Evolutionary conservation across 2,329 filamentous ascomycete species (phyloP), one percentile per base, ranked within the genome.

Genomic region (Neophaeococcomyces mojaviensis): DNA sequence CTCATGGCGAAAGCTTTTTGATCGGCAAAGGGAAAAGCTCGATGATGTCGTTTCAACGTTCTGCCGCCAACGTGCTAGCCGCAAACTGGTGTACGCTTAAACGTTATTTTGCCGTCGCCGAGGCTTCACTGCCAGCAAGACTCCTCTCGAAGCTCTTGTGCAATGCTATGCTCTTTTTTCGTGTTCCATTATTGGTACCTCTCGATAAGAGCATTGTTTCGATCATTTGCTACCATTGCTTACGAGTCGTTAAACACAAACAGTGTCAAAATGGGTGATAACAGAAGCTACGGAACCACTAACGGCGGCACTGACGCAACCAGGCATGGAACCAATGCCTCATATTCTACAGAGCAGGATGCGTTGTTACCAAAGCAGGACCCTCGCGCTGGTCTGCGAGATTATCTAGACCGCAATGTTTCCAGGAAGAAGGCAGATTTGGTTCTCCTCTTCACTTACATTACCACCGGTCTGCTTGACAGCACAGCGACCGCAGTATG

Each of bases 381-480:
- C 15, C 32, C 36, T 18, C n/a, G 12, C 16, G 8, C 22, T 16
- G 32, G 15, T 6, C 2, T 44, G 49, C 49, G 35, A 26, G 20
- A 44, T 10, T 44, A 58, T 33, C 48, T 59, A 40, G 42, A 32
- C 19, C 26, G 40, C n/a, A 70, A 83, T 46, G 68, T 87, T 45
- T 71, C 69, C 49, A 77, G 79, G 15, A 28, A 22, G 70, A 76
- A 36, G 76, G 78, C 80, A 12, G 85, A 90, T 58, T 52, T 85
- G 1, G 68, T 87, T 16, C 71, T 90, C 32, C 68, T 90, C 3
- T 67, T 78, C 22, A 87, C 83, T 65, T 89, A 88, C 61, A 67
- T 86, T 52, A 82, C 88, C 59, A 89, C 86, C 0, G 86, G 86
- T 3, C 69, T 90, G 9, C 73, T 88, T 6, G 86, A 90, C 64